Conservation (phyloP, 2,329 filamentous ascomycete genomes). For the Bimuria novae-zelandiae region DNA sequence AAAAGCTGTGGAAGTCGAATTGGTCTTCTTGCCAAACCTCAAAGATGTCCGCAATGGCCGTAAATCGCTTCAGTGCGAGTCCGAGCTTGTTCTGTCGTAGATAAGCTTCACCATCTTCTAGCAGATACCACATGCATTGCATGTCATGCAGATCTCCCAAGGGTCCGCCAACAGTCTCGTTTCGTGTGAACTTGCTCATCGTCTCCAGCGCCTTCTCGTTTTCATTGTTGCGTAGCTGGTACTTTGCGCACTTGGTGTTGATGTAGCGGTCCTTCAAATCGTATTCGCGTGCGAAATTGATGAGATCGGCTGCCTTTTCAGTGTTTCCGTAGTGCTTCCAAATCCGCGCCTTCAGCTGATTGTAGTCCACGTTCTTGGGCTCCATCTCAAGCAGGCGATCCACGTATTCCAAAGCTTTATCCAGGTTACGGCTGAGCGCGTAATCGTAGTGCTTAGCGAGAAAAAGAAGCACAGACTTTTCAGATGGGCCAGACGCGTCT, state of each 20-base stretch:
- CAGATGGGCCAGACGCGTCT: conserved; percentile 63
- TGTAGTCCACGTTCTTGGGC: conserved; percentile 82
- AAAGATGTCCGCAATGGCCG: conserved; percentile 87
- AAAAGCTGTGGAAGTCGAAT: conserved; percentile 98
- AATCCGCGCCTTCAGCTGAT: conserved; percentile 95
- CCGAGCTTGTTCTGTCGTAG: conserved; percentile 80
- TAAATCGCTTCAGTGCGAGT: conserved; percentile 89
- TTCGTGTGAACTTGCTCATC: conserved; percentile 91
- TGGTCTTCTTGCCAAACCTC: conserved; percentile 98
- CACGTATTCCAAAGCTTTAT: conserved; percentile 80
- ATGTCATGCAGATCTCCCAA: conserved; percentile 93
- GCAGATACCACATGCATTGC: conserved; percentile 97
- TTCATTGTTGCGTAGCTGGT: conserved; percentile 90
- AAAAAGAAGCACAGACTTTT: conserved; percentile 85
- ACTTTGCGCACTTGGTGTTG: conserved; percentile 97
- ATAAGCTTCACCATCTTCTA: conserved; percentile 91
- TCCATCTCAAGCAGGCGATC: conserved; percentile 81
- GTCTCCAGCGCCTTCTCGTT: conserved; percentile 84
- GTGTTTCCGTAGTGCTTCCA: conserved; percentile 86
- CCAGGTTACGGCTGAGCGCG: conserved; percentile 78
- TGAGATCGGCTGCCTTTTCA: conserved; percentile 78
- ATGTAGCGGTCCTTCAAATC: conserved; percentile 95
- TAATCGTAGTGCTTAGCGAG: conserved; percentile 98
- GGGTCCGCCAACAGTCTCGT: conserved; percentile 85
- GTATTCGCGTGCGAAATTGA: conserved; percentile 83